Conservation (phyloP, 768 basidiomycete genomes). For the Amanita brunnescens region DNA sequence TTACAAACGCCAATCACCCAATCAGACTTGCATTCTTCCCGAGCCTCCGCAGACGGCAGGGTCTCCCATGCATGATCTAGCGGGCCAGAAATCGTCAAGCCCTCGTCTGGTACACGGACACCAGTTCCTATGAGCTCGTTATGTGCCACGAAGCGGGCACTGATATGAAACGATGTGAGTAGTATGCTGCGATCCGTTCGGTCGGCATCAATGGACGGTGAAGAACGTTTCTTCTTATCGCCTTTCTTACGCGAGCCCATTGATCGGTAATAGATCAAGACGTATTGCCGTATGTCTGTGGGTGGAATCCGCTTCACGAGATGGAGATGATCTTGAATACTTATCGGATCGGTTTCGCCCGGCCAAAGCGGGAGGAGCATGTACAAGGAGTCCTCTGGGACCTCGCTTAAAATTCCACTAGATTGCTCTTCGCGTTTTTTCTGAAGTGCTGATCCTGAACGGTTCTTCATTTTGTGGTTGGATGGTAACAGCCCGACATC, state of each 20-base stretch:
- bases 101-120: conserved; percentile 63
- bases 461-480: conserved; percentile 25
- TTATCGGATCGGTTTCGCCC: conserved; percentile 51
- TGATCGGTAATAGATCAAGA: conserved; percentile 63
- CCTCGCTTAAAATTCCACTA: conserved; percentile 40
- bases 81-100: conserved; percentile 57
- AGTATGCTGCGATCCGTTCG: conserved; percentile 38
- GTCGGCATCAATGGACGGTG: conserved; percentile 11
- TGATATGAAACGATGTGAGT: conserved; percentile 61
- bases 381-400: conserved; percentile 63
- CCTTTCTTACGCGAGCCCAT: conserved; percentile 2
- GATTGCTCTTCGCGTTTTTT: conserved; percentile 24
- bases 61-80: conserved; percentile 43
- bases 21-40: conserved; percentile 21
- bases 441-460: conserved; percentile 12
- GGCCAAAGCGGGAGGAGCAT: conserved; percentile 87
- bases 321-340: conserved; percentile 19
- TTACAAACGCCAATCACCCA: conserved; percentile 55
- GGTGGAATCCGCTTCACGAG: conserved; percentile 25
- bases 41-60: conserved; percentile 29
- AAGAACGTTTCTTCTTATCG: conserved; percentile 2
- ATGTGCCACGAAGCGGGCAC: conserved; percentile 65
- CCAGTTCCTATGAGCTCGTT: conserved; percentile 66
- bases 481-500: conserved; percentile 72
- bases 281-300: conserved; percentile 50